Conservation (phyloP, 148 eudicot genomes). For the Vaccinium macrocarpon region DNA sequence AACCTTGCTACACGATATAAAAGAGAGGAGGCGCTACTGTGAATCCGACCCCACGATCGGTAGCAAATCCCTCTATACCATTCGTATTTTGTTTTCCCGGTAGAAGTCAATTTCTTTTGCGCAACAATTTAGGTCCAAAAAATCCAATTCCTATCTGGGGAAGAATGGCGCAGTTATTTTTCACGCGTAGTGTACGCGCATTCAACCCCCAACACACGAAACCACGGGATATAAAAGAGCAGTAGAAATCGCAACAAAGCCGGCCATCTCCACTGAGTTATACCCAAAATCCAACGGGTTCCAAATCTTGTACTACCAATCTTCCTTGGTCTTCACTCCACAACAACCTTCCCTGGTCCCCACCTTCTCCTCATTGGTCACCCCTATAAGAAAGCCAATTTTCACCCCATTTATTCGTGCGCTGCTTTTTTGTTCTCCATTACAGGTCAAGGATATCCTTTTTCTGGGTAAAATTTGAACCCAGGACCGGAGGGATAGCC, state of each 20-base stretch:
- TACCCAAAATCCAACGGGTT: background rate
- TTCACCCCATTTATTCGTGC: background rate
- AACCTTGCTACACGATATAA: too few relatives aligned
- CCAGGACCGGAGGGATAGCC: background rate
- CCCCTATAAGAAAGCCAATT: background rate
- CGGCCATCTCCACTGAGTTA: background rate
- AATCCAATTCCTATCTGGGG: background rate
- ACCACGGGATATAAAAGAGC: background rate
- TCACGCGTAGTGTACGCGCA: background rate
- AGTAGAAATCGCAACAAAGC: background rate
- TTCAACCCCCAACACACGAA: background rate
- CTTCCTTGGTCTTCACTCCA: background rate
- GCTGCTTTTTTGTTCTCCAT: background rate
- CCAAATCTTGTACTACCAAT: background rate
- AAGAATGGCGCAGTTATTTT: background rate
- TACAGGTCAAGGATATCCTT: background rate
- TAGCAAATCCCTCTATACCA: too few relatives aligned
- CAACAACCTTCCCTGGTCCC: background rate
- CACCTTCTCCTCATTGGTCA: background rate
- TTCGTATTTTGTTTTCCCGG: too few relatives aligned
- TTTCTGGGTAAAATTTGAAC: background rate
- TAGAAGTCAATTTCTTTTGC: too few relatives aligned
- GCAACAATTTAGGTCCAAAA: too few relatives aligned
- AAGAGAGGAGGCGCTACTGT: too few relatives aligned
- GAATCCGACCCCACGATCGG: too few relatives aligned